These are phyloP conservation scores for Pezicula radicicola DNA, from an alignment of 2,329 filamentous ascomycete genomes.

Conservation along the genomic window DNA sequence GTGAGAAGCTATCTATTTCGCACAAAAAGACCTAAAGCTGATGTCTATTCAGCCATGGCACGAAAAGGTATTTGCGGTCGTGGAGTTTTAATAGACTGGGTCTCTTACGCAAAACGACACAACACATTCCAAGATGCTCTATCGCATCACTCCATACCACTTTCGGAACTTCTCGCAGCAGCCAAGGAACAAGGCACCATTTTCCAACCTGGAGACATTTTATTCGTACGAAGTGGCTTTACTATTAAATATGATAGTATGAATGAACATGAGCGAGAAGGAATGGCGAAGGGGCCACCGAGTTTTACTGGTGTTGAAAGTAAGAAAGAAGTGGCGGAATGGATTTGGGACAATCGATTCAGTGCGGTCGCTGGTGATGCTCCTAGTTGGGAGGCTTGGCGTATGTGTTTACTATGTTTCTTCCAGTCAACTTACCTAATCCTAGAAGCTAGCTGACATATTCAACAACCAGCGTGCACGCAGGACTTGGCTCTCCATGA, in stretches of 20 bases:
- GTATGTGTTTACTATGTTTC: neutral
- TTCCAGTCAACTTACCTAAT: no score
- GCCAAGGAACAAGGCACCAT: conserved; percentile 27
- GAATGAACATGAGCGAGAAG: neutral
- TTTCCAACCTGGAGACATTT: conserved; percentile 30
- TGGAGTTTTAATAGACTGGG: conserved; percentile 48
- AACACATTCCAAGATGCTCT: conserved; percentile 54
- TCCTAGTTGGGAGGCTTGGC: conserved; percentile 33
- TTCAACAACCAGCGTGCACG: neutral
- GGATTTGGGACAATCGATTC: conserved; percentile 40
- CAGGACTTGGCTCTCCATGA: conserved; percentile 18
- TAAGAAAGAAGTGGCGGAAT: conserved; percentile 21
- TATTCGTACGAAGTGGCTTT: conserved; percentile 30
- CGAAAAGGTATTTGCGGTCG: conserved; percentile 41
- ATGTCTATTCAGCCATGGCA: conserved; percentile 13
- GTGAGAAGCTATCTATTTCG: neutral
- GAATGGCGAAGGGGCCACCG: neutral
- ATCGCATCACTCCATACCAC: conserved; percentile 30
- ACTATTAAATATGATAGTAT: conserved; percentile 20
- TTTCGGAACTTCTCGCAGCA: conserved; percentile 28
- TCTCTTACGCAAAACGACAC: conserved; percentile 51
- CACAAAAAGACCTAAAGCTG: no score
- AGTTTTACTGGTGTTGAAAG: neutral
- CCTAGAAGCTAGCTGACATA: neutral
- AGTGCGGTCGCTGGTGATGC: conserved; percentile 37